These are phyloP conservation scores for Metschnikowia gelsemii DNA, from an alignment of 805 yeast species.

Conservation along the genomic window DNA sequence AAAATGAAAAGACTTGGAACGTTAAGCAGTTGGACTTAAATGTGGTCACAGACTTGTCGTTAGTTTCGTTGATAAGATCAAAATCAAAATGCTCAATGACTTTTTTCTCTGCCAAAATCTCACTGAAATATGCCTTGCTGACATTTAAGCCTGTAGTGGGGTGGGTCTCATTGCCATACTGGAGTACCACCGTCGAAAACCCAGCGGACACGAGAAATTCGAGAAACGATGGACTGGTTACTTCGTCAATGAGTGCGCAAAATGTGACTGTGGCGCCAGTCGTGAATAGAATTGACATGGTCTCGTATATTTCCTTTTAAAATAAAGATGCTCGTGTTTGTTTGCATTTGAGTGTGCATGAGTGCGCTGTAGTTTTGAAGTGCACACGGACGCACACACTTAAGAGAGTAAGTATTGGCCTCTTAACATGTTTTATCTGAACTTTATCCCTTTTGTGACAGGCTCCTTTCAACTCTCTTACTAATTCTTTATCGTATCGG, in stretches of 20 bases:
- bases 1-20: constrained; percentile 30
- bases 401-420: too few relatives aligned
- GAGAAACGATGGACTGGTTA: constrained; percentile 38
- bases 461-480: too few relatives aligned
- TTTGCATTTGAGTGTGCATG: too few relatives aligned
- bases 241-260: constrained; percentile 49
- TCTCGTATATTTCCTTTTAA: too few relatives aligned
- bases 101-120: constrained; percentile 17
- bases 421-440: too few relatives aligned
- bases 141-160: constrained; percentile 18
- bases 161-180: constrained; percentile 35
- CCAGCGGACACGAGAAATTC: constrained; percentile 33
- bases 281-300: constrained; percentile 53
- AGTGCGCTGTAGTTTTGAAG: too few relatives aligned
- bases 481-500: too few relatives aligned
- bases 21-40: constrained; percentile 13
- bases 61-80: constrained; percentile 15
- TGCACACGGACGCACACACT: too few relatives aligned
- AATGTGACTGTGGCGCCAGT: constrained; percentile 94
- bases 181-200: constrained; percentile 30
- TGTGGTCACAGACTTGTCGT: constrained; percentile 19
- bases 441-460: too few relatives aligned
- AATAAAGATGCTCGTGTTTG: too few relatives aligned
- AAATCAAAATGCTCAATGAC: constrained; percentile 16
- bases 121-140: constrained; percentile 26